These are phyloP conservation scores for Colletotrichum endophyticum DNA, from an alignment of 2,329 filamentous ascomycete genomes.

Conservation along the genomic window DNA sequence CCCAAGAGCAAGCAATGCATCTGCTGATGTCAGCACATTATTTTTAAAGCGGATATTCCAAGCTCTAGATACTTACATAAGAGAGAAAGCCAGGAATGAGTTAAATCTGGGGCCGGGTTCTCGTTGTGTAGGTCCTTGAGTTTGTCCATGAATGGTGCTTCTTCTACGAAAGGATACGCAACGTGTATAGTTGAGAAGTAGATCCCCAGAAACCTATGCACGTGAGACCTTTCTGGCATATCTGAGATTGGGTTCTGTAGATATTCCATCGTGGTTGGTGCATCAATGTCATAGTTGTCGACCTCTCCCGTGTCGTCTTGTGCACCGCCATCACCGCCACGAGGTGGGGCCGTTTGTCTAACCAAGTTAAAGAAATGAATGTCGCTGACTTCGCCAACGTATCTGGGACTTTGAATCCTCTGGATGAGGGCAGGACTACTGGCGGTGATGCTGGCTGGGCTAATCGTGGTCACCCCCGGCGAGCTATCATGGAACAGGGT, in stretches of 20 bases:
- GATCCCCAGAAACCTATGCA: not conserved
- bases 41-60: not conserved
- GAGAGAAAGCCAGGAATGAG: not conserved
- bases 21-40: not conserved
- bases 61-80: not conserved
- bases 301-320: not conserved
- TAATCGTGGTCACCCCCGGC: not conserved
- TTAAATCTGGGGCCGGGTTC: accelerated
- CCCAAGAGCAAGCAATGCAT: not conserved
- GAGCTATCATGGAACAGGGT: not conserved
- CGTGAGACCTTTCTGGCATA: not conserved
- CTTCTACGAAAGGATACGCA: not conserved
- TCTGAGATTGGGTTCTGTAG: not conserved
- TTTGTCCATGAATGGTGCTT: not conserved
- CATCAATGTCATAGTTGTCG: not conserved
- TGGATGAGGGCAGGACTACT: not conserved
- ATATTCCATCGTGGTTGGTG: not conserved
- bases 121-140: not conserved
- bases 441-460: not conserved
- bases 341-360: not conserved
- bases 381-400: not conserved
- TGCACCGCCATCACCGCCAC: not conserved
- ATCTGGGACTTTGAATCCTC: not conserved
- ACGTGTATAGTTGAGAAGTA: not conserved
- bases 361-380: not conserved